Evolutionary conservation across 306 rosid genomes (phyloP).

Genomic region (Fagus crenata): DNA sequence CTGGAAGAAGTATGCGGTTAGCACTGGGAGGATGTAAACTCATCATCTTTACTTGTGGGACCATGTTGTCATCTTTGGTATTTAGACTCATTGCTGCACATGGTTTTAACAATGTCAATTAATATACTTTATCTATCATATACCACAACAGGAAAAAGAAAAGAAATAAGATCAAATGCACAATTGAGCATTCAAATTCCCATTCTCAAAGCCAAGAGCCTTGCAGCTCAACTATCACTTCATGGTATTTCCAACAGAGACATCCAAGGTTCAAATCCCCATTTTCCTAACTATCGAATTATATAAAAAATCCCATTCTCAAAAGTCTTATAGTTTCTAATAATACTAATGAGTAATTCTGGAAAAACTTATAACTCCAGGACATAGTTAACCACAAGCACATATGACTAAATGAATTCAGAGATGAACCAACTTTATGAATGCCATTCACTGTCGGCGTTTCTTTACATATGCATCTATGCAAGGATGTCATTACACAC

Average conservation of each 20-base stretch:
- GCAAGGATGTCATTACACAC: not conserved
- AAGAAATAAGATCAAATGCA: not conserved
- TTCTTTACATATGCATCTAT: not conserved
- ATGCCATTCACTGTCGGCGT: not conserved
- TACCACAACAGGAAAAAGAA: conserved; percentile 2
- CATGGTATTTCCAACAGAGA: too few species aligned
- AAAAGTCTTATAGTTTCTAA: too few species aligned
- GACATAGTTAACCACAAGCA: not conserved
- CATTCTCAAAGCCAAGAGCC: too few species aligned
- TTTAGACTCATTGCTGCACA: conserved; percentile 66
- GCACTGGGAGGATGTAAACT: conserved; percentile 80
- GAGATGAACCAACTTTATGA: not conserved
- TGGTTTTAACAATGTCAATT: conserved; percentile 12
- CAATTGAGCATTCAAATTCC: not conserved
- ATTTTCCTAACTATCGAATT: too few species aligned
- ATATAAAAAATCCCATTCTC: too few species aligned
- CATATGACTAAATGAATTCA: not conserved
- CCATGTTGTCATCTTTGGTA: conserved; percentile 40
- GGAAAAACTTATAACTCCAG: not conserved
- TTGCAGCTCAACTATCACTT: too few species aligned
- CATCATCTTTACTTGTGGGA: conserved; percentile 50
- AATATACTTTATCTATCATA: not conserved
- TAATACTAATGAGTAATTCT: too few species aligned
- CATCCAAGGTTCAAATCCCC: too few species aligned
- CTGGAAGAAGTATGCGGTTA: conserved; percentile 73